Evolutionary conservation across 805 yeast genomes (phyloP), one percentile per base, ranked within the genome.

Genomic region (Saccharomycopsis fibuligera): DNA sequence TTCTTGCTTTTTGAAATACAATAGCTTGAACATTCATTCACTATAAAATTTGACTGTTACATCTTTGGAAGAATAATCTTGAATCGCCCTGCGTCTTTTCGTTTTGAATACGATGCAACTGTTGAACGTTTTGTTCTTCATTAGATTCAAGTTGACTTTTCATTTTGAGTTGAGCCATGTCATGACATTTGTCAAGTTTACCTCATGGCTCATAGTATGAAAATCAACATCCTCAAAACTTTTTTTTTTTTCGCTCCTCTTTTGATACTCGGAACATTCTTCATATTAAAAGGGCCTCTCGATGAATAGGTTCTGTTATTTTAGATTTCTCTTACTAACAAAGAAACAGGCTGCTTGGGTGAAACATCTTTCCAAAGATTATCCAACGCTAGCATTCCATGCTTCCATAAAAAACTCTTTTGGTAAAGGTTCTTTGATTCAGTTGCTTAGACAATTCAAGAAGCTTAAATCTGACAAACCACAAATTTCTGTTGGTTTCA

Each of bases 361-460:
- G 40, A 93, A 91, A 66, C 91, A 85, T 66, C 73, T 91, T 54
- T 89, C 97, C 3, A 90, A 86, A 60, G 85, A 80, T 48, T 87
- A 79, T 64, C 99, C 99, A 44, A 93, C 99, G 2, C 72, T 91
- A 58, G 99, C 99, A 53, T 91, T 93, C 73, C 99, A 91, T 66
- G 98, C 99, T 1, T 89, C 97, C 1, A 91, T 91, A 59, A 91
- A 95, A 55, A 91, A 91, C 67, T 90, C 99, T 1, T 91, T 91
- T 63, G 99, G 99, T 70, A 91, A 91, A 65, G 99, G 99, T 58
- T 86, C 96, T 25, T 73, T 91, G 61, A 91, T 91, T 62, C 97
- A 93, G 68, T 73, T 91, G 51, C 70, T 91, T 58, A 81, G 99
- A 66, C 99, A 91, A 69, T 93, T 90, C 60, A 85, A 96, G 3